Evolutionary conservation across 805 yeast species (phyloP).

Genomic region (Candida coleopterorum): DNA sequence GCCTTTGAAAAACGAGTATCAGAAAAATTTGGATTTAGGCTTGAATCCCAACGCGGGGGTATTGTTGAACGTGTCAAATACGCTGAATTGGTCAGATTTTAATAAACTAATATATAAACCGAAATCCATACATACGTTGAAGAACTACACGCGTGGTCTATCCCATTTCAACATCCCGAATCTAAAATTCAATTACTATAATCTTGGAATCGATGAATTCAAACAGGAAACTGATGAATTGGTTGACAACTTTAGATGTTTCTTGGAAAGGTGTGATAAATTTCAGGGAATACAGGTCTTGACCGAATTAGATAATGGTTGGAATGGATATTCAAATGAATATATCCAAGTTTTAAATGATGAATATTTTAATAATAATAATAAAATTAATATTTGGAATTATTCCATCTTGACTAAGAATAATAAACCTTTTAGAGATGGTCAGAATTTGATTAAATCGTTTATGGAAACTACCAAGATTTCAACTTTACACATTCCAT

Average conservation of each 20-base stretch:
- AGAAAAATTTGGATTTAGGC: conserved; percentile 50
- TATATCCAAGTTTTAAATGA: conserved; percentile 57
- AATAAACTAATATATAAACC: conserved; percentile 66
- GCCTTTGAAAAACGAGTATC: conserved; percentile 51
- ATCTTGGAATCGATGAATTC: conserved; percentile 62
- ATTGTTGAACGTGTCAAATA: conserved; percentile 33
- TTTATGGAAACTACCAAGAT: conserved; percentile 41
- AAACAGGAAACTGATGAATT: conserved; percentile 20
- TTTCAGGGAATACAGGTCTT: conserved; percentile 66
- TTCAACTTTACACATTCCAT: conserved; percentile 55
- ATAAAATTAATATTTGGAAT: conserved; percentile 34
- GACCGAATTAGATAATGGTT: conserved; percentile 70
- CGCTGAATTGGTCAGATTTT: conserved; percentile 79
- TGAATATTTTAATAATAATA: conserved; percentile 49
- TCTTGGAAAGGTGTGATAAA: conserved; percentile 72
- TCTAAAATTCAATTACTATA: conserved; percentile 42
- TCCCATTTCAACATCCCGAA: conserved; percentile 25
- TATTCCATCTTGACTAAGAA: conserved; percentile 21
- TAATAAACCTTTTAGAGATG: conserved; percentile 2
- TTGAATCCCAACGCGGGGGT: conserved; percentile 16
- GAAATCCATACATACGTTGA: conserved; percentile 46
- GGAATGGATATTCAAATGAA: conserved; percentile 73
- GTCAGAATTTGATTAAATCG: conserved; percentile 41
- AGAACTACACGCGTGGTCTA: conserved; percentile 42
- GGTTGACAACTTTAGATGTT: conserved; percentile 53